Evolutionary conservation across 1,139 yeast species (phyloP).

Genomic region (Geotrichum cucujoidarum): DNA sequence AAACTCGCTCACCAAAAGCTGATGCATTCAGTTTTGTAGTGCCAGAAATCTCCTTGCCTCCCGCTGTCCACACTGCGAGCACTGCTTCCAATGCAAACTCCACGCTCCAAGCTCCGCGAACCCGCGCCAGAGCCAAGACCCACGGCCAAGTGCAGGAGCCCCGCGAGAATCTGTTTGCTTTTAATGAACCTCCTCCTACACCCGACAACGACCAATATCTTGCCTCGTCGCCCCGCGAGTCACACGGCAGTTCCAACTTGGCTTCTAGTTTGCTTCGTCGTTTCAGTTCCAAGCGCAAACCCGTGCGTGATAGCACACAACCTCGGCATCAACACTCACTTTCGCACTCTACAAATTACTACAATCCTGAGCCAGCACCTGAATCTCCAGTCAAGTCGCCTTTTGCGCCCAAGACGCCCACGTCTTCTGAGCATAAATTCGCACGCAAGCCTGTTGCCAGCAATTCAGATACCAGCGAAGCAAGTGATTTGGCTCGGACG

Average conservation of each 20-base stretch:
- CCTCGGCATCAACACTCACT: constrained; percentile 4
- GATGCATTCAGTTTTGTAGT: constrained; percentile 13
- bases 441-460: constrained; percentile 11
- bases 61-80: constrained; percentile 18
- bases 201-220: constrained; percentile 9
- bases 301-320: constrained; percentile 19
- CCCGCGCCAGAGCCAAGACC: constrained; percentile 28
- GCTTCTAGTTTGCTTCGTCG: constrained; percentile 30
- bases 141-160: constrained; percentile 27
- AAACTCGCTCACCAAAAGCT: not conserved
- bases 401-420: not conserved
- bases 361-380: not conserved
- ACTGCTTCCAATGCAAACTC: constrained; percentile 18
- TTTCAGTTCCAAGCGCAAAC: constrained; percentile 30
- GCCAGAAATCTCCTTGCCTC: constrained; percentile 19
- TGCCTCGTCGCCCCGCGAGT: not conserved
- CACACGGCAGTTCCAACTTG: constrained; percentile 21
- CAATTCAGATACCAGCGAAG: not conserved
- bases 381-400: not conserved
- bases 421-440: constrained; percentile 5
- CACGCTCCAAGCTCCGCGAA: constrained; percentile 17
- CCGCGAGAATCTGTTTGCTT: constrained; percentile 15
- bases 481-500: constrained; percentile 7
- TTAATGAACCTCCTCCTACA: constrained; percentile 14
- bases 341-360: constrained; percentile 11